phyloP scores from a whole-genome alignment of 208 protist genomes.

The Trypanosoma cruzi region DNA sequence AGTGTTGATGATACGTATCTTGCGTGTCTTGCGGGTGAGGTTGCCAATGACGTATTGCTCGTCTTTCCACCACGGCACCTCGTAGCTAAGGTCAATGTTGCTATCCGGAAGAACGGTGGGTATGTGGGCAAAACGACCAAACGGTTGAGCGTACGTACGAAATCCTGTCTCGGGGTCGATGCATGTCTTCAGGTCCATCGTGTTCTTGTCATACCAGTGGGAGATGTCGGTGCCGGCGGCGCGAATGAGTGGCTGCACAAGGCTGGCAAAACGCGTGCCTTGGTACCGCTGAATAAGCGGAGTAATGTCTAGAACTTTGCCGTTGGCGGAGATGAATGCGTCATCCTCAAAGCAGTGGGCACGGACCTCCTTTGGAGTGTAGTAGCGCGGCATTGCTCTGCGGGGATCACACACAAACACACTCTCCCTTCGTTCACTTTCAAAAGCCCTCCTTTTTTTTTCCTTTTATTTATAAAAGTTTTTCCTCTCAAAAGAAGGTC shows the following conservation, averaged over 20 bases:
- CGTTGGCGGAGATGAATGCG: slow-evolving; percentile 89
- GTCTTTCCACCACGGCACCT: slow-evolving; percentile 93
- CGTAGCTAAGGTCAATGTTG: slow-evolving; percentile 82
- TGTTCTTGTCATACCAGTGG: slow-evolving; percentile 89
- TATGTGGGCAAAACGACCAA: slow-evolving; percentile 89
- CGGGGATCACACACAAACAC: background rate
- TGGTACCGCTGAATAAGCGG: slow-evolving; percentile 78
- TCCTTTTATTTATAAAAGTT: background rate
- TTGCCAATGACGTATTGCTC: slow-evolving; percentile 80
- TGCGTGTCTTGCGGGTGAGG: slow-evolving; percentile 87
- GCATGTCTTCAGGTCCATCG: slow-evolving; percentile 79
- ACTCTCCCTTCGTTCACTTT: background rate
- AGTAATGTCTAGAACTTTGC: slow-evolving; percentile 91
- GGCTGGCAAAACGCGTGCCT: slow-evolving; percentile 46
- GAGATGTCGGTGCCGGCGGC: slow-evolving; percentile 91
- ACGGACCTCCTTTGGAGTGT: slow-evolving; percentile 88
- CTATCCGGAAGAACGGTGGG: slow-evolving; percentile 83
- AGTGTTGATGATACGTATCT: slow-evolving; percentile 92
- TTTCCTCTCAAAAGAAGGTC: too few relatives aligned
- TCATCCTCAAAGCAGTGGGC: slow-evolving; percentile 90
- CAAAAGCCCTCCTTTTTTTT: background rate
- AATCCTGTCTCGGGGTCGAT: slow-evolving; percentile 87
- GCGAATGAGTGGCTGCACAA: slow-evolving; percentile 80
- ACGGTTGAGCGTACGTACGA: slow-evolving; percentile 84
- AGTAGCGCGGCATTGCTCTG: slow-evolving; percentile 72